phyloP scores from a whole-genome alignment of 495 filamentous ascomycete genomes.

The Aeminium ludgeri region DNA sequence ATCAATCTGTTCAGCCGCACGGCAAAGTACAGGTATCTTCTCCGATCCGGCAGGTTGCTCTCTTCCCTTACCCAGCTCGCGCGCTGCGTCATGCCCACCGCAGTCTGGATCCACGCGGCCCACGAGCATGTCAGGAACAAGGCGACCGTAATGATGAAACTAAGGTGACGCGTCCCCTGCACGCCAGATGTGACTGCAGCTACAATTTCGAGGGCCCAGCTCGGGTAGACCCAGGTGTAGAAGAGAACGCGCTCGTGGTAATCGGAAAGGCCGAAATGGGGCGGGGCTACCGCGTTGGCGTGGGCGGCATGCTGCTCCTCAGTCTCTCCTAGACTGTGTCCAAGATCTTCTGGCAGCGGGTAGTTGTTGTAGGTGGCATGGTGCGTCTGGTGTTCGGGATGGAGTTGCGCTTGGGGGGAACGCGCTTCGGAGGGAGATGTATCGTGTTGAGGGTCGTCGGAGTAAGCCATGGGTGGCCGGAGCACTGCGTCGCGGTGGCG shows the following conservation, averaged over 20 bases:
- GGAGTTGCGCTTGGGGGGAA: not conserved
- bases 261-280: slow-evolving; percentile 4
- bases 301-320: slow-evolving; percentile 9
- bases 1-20: slow-evolving; percentile 14
- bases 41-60: slow-evolving; percentile 10
- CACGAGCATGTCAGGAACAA: slow-evolving; percentile 2
- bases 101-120: slow-evolving; percentile 15
- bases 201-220: slow-evolving; percentile 6
- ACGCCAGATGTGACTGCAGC: slow-evolving; percentile 1
- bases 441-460: not conserved
- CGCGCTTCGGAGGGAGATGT: not conserved
- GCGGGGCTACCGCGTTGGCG: not conserved
- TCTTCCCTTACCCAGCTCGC: slow-evolving; percentile 15
- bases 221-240: slow-evolving; percentile 4
- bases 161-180: slow-evolving; percentile 2
- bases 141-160: slow-evolving; percentile 2
- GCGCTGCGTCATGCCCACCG: slow-evolving; percentile 9
- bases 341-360: slow-evolving; percentile 4
- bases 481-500: not conserved
- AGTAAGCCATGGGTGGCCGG: not conserved
- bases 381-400: not conserved
- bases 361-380: not conserved
- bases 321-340: slow-evolving; percentile 12
- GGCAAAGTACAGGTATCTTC: slow-evolving; percentile 12
- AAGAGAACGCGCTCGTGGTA: slow-evolving; percentile 7